Percentiles rank a stretch among this genome's conserved stretches.
Evolutionary conservation across 768 basidiomycete genomes (phyloP).

Genomic region (Phylloporus arenicola): DNA sequence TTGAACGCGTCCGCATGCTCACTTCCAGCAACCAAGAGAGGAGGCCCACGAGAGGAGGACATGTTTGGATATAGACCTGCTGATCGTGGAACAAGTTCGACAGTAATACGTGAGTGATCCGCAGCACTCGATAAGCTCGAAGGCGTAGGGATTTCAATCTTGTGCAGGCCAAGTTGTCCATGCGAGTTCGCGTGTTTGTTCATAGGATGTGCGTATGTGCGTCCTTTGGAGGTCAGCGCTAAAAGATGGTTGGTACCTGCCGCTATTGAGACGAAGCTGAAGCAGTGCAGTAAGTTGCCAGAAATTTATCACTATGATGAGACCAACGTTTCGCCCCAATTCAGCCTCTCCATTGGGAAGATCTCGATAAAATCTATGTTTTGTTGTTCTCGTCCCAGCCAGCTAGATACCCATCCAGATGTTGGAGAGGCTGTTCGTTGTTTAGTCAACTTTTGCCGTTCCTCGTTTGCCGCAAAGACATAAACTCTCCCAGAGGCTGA

Average conservation of each 20-base stretch:
- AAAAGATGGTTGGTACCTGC: conserved; percentile 69
- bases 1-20: conserved; percentile 27
- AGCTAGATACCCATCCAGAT: conserved; percentile 58
- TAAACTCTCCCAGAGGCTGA: conserved; percentile 75
- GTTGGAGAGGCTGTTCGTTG: conserved; percentile 39
- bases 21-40: conserved; percentile 15
- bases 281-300: conserved; percentile 5
- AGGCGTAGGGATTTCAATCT: conserved; percentile 44
- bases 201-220: conserved; percentile 74
- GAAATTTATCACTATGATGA: background rate
- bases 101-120: conserved; percentile 33
- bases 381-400: conserved; percentile 49
- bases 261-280: conserved; percentile 67
- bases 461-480: conserved; percentile 49
- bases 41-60: conserved; percentile 31
- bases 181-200: conserved; percentile 69
- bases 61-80: conserved; percentile 47
- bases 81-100: conserved; percentile 56
- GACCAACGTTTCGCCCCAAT: conserved; percentile 62
- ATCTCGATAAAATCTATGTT: conserved; percentile 57
- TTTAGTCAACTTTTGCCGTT: conserved; percentile 41
- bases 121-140: conserved; percentile 12
- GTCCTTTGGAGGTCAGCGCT: conserved; percentile 66
- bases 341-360: conserved; percentile 48
- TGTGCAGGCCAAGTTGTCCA: conserved; percentile 79